Base-by-base conservation (phyloP, 108 stramenopile genomes). In the Cyclostephanos invisitatus region DNA sequence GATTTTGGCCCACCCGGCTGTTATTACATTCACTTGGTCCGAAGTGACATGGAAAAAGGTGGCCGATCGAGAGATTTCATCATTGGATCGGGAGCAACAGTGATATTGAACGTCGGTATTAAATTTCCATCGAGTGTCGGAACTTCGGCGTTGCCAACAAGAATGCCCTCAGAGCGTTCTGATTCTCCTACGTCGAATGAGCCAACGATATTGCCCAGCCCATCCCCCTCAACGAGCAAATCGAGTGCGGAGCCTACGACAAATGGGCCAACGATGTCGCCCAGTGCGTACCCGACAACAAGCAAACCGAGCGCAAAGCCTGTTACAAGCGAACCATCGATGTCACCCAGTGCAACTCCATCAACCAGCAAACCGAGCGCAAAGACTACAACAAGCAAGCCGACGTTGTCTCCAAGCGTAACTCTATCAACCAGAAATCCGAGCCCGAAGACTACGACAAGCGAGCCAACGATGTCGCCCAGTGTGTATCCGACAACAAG, bases 1-100 rank as follows among this genome's bases (percentile, higher is more conserved):
- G 27, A 57, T 57, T 1, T 57, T 2, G 56, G 56, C 32, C 56
- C 56, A 57, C 27, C 56, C 15, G 56, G 56, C 15, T 57, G 56
- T 29, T 57, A 28, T 28, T 57, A 29, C 24, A 2, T 57, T 6
- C 27, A 57, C 6, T 28, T 57, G 6, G 3, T 5, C 0, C 3
- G 15, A 5, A 28, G 24, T 5, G 56, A 29, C 27, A 28, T 28
- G 27, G 27, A 29, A 28, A 57, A 55, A 55, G 22, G 27, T 25
- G 56, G 56, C 28, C 56, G 56, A 28, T 28, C 56, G 10, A 4
- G 32, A 29, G 5, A 57, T 28, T 12, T 57, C 10, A 57, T 57
- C 12, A 11, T 57, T 28, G 27, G 32, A 25, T 28, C 56, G 28
- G 56, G 56, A 7, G 56, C 21, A 25, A 5, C 56, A 17, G 24